A percentile compares a stretch with the other conserved stretches of the same genome.
Conservation (phyloP, 768 basidiomycete genomes). For the Pseudohyphozyma bogoriensis region DNA sequence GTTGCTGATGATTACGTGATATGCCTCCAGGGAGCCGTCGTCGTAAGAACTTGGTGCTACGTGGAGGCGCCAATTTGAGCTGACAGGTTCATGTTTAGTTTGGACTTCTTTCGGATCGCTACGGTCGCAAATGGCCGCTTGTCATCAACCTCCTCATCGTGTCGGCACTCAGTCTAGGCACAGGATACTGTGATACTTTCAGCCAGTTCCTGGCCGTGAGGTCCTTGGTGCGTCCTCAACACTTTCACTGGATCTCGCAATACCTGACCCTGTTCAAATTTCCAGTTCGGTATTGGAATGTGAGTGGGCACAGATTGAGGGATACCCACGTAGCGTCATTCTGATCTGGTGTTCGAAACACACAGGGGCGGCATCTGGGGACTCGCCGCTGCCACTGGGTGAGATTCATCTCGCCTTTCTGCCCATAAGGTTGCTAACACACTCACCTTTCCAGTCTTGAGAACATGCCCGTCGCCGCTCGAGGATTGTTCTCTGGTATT, state of each 20-base stretch:
- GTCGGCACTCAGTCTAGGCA: conserved; percentile 54
- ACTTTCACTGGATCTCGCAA: conserved; percentile 27
- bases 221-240: conserved; percentile 54
- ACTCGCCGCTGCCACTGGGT: background rate
- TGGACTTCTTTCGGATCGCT: conserved; percentile 76
- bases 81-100: conserved; percentile 49
- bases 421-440: background rate
- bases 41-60: too few species aligned
- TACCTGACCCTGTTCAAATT: conserved; percentile 40
- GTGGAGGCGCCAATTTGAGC: too few species aligned
- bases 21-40: too few species aligned
- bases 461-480: conserved; percentile 43
- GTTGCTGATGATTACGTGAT: too few species aligned
- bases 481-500: conserved; percentile 74
- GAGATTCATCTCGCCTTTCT: background rate
- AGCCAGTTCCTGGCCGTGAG: conserved; percentile 68
- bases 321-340: background rate
- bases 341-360: background rate
- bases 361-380: background rate
- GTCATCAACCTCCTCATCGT: conserved; percentile 64
- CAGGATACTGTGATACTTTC: conserved; percentile 70
- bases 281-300: conserved; percentile 26
- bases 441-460: conserved; percentile 12
- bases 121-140: conserved; percentile 87
- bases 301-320: conserved; percentile 3